phyloP scores from a whole-genome alignment of 768 basidiomycete species.

The Gymnopilus junonius region DNA sequence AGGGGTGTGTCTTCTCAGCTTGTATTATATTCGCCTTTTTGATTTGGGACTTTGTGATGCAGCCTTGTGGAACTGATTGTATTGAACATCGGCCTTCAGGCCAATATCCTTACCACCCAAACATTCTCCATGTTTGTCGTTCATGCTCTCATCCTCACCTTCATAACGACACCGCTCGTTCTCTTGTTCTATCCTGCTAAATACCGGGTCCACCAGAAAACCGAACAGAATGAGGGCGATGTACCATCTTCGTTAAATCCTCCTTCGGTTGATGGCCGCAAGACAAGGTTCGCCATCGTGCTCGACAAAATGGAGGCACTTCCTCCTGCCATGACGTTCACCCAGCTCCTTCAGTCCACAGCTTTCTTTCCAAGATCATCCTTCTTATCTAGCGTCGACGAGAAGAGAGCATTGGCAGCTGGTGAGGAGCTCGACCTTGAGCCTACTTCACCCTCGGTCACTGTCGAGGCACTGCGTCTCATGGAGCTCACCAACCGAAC shows the following conservation, averaged over 20 bases:
- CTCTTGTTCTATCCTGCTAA: constrained; percentile 74
- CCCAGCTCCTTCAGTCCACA: constrained; percentile 62
- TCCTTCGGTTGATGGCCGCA: constrained; percentile 44
- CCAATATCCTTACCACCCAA: constrained; percentile 62
- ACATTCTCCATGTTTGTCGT: constrained; percentile 93
- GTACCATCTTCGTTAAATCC: constrained; percentile 18
- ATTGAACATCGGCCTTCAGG: constrained; percentile 82
- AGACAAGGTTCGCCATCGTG: constrained; percentile 71
- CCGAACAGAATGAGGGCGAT: constrained; percentile 23
- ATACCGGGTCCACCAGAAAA: constrained; percentile 47
- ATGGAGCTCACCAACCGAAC: constrained; percentile 90
- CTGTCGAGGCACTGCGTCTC: constrained; percentile 81
- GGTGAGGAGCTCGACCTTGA: background rate
- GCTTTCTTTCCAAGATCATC: background rate
- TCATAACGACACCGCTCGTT: constrained; percentile 85
- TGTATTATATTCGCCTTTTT: background rate
- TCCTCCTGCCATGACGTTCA: constrained; percentile 80
- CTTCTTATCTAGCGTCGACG: constrained; percentile 14
- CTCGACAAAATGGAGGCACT: constrained; percentile 83
- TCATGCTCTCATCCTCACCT: constrained; percentile 75
- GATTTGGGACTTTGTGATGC: background rate
- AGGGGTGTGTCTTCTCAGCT: constrained; percentile 57
- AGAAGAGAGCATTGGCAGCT: constrained; percentile 30
- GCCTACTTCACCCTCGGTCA: constrained; percentile 29
- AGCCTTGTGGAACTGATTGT: constrained; percentile 89